Evolutionary conservation across 352 stramenopile genomes (phyloP), one percentile per base, ranked within the genome.

Genomic region (Blastocystis sp.): DNA sequence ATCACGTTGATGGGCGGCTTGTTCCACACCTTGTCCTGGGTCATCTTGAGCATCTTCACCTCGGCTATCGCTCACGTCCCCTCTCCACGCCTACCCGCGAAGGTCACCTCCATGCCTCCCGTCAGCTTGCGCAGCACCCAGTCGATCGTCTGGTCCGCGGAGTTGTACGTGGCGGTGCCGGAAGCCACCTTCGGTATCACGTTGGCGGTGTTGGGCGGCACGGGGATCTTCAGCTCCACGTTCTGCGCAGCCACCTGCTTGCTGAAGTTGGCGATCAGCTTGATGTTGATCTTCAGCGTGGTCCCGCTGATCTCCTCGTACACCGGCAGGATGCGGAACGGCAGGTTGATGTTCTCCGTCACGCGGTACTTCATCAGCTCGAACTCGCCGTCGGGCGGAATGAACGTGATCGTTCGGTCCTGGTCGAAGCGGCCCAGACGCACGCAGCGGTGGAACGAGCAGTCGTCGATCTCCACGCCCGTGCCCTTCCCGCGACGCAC

Each of bases 351-450:
- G 89, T 97, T 97, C 96, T 69, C 57, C 14, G 84, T 71, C n/a
- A 90, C 87, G 54, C 88, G 87, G 53, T 90, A 90, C 89, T 95
- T 94, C 96, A 98, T 99, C 59, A 99, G 90, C 89, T 98, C 95
- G 87, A 98, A 98, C 90, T 98, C 95, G 56, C 96, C 95, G 89
- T 98, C 95, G 0, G 95, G 96, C 6, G 96, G 96, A 86, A 98
- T 97, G 88, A 98, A 98, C 44, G 94, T 96, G 89, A 98, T 98
- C 21, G 92, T 95, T 51, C 92, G 89, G 8, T 98, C 96, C 34
- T 94, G 93, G 89, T 99, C 95, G 88, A 98, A 99, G 87, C 97
- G 97, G 87, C 95, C 94, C 14, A 98, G 90, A 86, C 94, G 92
- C 49, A 98, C 95, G 88, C 94, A 98, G 54, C 92, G 89, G 87